These are phyloP conservation scores for Dissoconium aciculare DNA, from an alignment of 2,329 filamentous ascomycete species.

Conservation along the genomic window DNA sequence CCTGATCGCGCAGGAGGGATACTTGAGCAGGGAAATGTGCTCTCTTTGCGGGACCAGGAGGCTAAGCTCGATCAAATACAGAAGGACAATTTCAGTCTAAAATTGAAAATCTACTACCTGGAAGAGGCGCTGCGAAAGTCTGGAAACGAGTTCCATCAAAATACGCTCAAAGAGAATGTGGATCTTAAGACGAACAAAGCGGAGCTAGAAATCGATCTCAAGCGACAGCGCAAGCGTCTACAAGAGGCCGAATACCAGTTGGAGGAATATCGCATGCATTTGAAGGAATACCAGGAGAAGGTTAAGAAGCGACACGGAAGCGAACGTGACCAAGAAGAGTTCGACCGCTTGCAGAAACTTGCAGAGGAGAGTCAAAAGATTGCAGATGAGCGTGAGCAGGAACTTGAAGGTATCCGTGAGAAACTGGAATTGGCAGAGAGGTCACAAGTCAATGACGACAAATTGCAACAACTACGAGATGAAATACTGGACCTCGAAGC, in stretches of 20 bases:
- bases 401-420: slow-evolving; percentile 29
- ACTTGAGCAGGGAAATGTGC: slow-evolving; percentile 71
- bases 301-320: slow-evolving; percentile 58
- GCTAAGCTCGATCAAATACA: slow-evolving; percentile 86
- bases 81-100: slow-evolving; percentile 95
- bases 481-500: slow-evolving; percentile 37
- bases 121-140: slow-evolving; percentile 79
- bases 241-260: slow-evolving; percentile 71
- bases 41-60: slow-evolving; percentile 88
- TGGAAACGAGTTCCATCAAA: slow-evolving; percentile 78
- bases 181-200: slow-evolving; percentile 88
- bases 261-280: slow-evolving; percentile 66
- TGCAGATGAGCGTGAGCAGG: slow-evolving; percentile 28
- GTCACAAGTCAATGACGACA: slow-evolving; percentile 19
- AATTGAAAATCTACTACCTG: slow-evolving; percentile 92
- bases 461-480: slow-evolving; percentile 28
- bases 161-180: slow-evolving; percentile 83
- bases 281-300: slow-evolving; percentile 69
- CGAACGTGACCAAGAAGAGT: slow-evolving; percentile 50
- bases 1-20: slow-evolving; percentile 48
- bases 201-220: slow-evolving; percentile 75
- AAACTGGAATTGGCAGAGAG: slow-evolving; percentile 27
- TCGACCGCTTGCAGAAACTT: slow-evolving; percentile 33
- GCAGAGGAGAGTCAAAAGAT: slow-evolving; percentile 30
- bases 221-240: slow-evolving; percentile 72